A percentile compares a stretch with the other conserved stretches of the same genome.
Conservation (phyloP, 208 protist species). For the Wallacemonas sp. region DNA sequence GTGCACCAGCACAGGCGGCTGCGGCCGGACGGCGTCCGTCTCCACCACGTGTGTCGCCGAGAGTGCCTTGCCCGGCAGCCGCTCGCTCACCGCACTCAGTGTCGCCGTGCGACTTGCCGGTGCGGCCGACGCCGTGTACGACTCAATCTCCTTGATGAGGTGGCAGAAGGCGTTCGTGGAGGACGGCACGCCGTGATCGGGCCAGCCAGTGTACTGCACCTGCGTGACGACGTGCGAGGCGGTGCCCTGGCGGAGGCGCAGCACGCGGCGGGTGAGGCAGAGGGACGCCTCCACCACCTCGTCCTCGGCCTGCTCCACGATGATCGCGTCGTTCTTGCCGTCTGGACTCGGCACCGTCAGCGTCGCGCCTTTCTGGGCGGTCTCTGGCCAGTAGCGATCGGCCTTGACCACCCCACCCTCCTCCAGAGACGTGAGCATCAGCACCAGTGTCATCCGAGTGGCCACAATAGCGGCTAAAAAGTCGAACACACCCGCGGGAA, state of each 20-base stretch:
- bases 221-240: conserved; percentile 45
- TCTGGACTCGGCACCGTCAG: not conserved
- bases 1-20: conserved; percentile 67
- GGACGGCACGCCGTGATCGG: conserved; percentile 78
- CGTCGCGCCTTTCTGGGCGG: conserved; percentile 2
- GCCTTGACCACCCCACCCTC: conserved; percentile 72
- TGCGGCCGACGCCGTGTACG: not conserved
- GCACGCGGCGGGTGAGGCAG: conserved; percentile 25
- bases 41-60: not conserved
- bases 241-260: conserved; percentile 24
- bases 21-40: not conserved
- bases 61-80: conserved; percentile 1
- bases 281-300: conserved; percentile 21
- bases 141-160: conserved; percentile 52
- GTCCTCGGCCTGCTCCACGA: conserved; percentile 14
- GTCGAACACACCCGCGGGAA: conserved; percentile 56
- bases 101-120: not conserved
- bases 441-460: conserved; percentile 56
- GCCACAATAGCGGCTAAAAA: conserved; percentile 53
- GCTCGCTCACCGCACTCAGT: not conserved
- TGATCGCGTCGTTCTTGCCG: not conserved
- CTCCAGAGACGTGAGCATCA: conserved; percentile 73
- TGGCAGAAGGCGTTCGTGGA: conserved; percentile 58
- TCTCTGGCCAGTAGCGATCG: conserved; percentile 75
- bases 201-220: conserved; percentile 86